Conservation (phyloP, 164 flowering plant genomes). For the Litsea cubeba region DNA sequence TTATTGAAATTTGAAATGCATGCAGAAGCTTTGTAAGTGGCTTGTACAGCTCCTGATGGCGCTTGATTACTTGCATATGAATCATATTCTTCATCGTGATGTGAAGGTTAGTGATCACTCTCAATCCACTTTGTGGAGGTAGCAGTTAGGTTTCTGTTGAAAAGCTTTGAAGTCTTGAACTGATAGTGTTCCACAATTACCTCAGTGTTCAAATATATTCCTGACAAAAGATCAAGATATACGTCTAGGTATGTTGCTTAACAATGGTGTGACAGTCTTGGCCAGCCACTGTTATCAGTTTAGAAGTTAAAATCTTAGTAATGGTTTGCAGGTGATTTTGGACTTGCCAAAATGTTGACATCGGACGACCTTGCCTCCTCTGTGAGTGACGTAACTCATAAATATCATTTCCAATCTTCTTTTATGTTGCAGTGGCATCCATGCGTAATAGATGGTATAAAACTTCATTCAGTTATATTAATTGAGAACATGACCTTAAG, state of each 20-base stretch:
- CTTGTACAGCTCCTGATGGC: slow-evolving; percentile 95
- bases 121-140: slow-evolving; percentile 4
- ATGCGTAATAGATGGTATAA: neutral
- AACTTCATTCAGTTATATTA: too few relatives aligned
- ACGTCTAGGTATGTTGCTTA: slow-evolving; percentile 64
- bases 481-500: too few relatives aligned
- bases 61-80: slow-evolving; percentile 84
- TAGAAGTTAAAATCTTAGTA: neutral
- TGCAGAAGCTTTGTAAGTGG: slow-evolving; percentile 96
- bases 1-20: slow-evolving; percentile 1
- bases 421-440: neutral
- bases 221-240: slow-evolving; percentile 88
- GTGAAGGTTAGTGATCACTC: slow-evolving; percentile 70
- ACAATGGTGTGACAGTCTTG: neutral
- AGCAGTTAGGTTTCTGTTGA: neutral
- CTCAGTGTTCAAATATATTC: slow-evolving; percentile 97
- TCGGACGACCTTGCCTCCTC: slow-evolving; percentile 98
- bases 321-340: slow-evolving; percentile 87
- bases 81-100: slow-evolving; percentile 97
- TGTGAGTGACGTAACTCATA: slow-evolving; percentile 42
- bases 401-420: neutral
- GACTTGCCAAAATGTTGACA: slow-evolving; percentile 91
- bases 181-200: slow-evolving; percentile 26
- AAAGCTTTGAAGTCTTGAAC: slow-evolving; percentile 14
- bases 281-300: neutral